Evolutionary conservation across 768 basidiomycete species (phyloP).

Genomic region (Holtermannia corniformis): DNA sequence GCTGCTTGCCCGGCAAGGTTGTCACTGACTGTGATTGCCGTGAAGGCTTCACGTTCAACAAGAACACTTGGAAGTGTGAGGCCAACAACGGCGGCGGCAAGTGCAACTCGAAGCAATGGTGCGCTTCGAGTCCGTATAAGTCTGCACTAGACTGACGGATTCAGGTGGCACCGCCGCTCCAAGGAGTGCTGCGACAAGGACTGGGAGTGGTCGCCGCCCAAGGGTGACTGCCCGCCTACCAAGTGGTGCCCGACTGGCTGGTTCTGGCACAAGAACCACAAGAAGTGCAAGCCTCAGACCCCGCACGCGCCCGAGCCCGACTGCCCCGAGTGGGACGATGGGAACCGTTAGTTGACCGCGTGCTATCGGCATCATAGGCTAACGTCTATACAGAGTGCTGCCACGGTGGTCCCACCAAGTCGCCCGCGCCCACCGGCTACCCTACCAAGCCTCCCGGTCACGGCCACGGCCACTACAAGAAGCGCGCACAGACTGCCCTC

Average conservation of each 20-base stretch:
- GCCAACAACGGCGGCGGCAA: not conserved
- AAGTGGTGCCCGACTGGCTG: conserved; percentile 25
- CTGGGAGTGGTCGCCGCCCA: not conserved
- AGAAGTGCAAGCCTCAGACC: conserved; percentile 16
- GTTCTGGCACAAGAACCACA: conserved; percentile 24
- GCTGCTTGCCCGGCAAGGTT: conserved; percentile 8
- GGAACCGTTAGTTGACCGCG: conserved; percentile 9
- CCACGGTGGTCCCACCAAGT: conserved; percentile 6
- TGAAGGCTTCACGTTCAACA: conserved; percentile 24
- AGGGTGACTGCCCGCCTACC: conserved; percentile 16
- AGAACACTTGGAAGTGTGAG: conserved; percentile 11
- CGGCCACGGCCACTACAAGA: conserved; percentile 10
- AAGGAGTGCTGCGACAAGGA: conserved; percentile 17
- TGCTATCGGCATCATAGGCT: not conserved
- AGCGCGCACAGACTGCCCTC: conserved; percentile 13
- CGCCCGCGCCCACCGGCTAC: conserved; percentile 3
- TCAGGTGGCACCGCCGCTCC: conserved; percentile 26
- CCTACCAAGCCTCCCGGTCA: conserved; percentile 5
- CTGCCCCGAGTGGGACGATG: conserved; percentile 27
- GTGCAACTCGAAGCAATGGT: conserved; percentile 17
- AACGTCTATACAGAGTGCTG: conserved; percentile 11
- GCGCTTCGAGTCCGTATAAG: not conserved
- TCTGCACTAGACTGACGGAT: not conserved
- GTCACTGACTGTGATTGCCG: conserved; percentile 23
- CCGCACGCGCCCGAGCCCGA: conserved; percentile 24